Percentiles rank a stretch among this genome's conserved stretches.
phyloP scores from a whole-genome alignment of 306 rosid genomes.

The Alnus rubra region DNA sequence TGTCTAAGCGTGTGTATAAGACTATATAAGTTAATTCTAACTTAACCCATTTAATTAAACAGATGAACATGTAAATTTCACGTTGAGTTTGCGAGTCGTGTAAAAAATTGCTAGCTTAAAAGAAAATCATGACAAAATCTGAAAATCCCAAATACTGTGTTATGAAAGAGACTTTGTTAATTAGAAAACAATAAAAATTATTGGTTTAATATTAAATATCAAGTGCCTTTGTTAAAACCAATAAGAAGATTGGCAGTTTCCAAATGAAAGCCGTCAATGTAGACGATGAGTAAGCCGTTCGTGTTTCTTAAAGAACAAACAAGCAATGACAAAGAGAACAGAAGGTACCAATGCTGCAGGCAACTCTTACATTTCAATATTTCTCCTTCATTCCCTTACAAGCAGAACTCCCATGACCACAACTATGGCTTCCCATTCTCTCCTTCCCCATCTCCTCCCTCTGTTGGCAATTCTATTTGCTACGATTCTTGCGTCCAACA shows the following conservation, averaged over 20 bases:
- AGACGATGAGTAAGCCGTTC: not conserved
- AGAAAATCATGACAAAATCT: not conserved
- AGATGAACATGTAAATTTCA: no score
- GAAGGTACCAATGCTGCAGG: not conserved
- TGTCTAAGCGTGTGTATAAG: no score
- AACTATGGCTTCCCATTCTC: constrained; percentile 54
- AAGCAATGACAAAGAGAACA: constrained; percentile 30
- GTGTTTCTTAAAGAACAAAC: constrained; percentile 27
- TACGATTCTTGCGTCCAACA: not conserved
- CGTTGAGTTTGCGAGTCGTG: no score
- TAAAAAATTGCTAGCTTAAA: no score
- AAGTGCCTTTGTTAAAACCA: not conserved
- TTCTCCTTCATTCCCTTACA: constrained; percentile 24
- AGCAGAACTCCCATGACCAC: constrained; percentile 27
- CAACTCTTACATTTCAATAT: constrained; percentile 15
- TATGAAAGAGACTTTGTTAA: not conserved
- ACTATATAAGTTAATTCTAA: no score
- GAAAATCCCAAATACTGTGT: no score
- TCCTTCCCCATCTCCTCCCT: constrained; percentile 36
- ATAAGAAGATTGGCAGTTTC: constrained; percentile 4
- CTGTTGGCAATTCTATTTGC: constrained; percentile 27
- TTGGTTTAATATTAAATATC: not conserved
- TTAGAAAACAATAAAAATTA: not conserved
- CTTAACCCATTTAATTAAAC: no score
- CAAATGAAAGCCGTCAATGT: constrained; percentile 5